Percentiles rank a stretch among this genome's conserved stretches.
Evolutionary conservation across 805 yeast species (phyloP).

Genomic region (Brettanomyces sp.): DNA sequence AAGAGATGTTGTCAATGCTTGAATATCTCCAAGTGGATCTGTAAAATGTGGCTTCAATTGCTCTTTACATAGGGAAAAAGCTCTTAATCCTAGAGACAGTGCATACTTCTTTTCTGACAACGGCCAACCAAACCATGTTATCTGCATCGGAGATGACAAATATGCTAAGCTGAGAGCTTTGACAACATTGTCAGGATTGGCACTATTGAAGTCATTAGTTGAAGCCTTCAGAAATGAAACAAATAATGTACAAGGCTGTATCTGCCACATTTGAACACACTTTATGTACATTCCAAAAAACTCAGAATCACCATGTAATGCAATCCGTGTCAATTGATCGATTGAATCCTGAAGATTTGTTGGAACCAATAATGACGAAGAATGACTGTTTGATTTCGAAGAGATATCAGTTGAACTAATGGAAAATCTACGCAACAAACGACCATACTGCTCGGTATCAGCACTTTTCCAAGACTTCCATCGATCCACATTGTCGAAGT

Average conservation of each 20-base stretch:
- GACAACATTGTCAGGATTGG: conserved; percentile 12
- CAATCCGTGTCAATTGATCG: conserved; percentile 7
- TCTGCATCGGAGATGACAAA: conserved; percentile 15
- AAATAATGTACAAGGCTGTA: conserved; percentile 21
- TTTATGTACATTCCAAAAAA: conserved; percentile 18
- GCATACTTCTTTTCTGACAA: conserved; percentile 5
- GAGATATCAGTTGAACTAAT: conserved; percentile 1
- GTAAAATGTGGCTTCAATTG: conserved; percentile 1
- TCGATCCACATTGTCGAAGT: conserved; percentile 8
- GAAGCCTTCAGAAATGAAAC: conserved; percentile 8
- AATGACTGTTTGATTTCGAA: background rate
- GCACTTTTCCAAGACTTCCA: conserved; percentile 11
- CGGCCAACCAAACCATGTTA: conserved; percentile 22
- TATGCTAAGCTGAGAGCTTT: conserved; percentile 18
- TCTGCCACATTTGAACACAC: conserved; percentile 24
- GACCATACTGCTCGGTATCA: conserved; percentile 5
- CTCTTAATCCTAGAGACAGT: background rate
- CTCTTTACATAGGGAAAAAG: background rate
- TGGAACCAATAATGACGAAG: conserved; percentile 3
- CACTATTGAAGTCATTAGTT: background rate
- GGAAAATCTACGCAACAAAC: conserved; percentile 1
- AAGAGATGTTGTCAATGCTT: conserved; percentile 13
- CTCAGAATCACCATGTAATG: conserved; percentile 12
- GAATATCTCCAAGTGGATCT: conserved; percentile 14
- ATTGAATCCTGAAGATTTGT: conserved; percentile 4